phyloP scores from a whole-genome alignment of 345 rosid genomes.

The Corymbia maculata region DNA sequence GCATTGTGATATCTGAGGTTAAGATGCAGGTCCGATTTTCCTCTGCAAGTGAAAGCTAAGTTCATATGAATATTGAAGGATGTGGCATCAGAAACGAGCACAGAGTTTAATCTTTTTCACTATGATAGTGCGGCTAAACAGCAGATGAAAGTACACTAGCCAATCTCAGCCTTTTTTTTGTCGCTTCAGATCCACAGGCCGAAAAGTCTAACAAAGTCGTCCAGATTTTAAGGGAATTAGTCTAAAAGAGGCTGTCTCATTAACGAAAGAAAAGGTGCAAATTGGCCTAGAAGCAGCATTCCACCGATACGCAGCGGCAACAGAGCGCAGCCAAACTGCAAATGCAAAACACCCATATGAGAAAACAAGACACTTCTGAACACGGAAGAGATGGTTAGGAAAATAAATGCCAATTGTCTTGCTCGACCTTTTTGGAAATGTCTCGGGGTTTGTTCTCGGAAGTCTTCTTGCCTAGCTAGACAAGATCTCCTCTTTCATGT shows the following conservation, averaged over 20 bases:
- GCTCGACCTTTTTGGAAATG: too few species aligned
- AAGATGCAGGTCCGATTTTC: neutral
- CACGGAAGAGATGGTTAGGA: neutral
- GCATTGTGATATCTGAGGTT: neutral
- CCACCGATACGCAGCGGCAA: constrained; percentile 24
- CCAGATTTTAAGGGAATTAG: neutral
- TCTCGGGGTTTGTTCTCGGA: too few species aligned
- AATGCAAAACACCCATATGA: neutral
- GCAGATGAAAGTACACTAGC: neutral
- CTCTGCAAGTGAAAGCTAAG: neutral
- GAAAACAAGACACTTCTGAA: too few species aligned
- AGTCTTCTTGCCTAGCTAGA: too few species aligned
- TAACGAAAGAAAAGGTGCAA: neutral
- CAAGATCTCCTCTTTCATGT: too few species aligned
- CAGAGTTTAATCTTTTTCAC: neutral
- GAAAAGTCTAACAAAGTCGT: neutral
- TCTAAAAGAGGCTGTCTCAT: neutral
- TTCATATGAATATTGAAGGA: neutral
- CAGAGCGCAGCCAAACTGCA: constrained; percentile 32
- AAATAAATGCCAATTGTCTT: neutral
- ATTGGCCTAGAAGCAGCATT: constrained; percentile 7
- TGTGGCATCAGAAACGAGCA: neutral
- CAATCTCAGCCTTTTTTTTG: neutral
- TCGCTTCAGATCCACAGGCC: neutral
- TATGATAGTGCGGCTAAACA: neutral